Evolutionary conservation across 129 eudicot species (phyloP).

Genomic region (Gnaphalium uliginosum): DNA sequence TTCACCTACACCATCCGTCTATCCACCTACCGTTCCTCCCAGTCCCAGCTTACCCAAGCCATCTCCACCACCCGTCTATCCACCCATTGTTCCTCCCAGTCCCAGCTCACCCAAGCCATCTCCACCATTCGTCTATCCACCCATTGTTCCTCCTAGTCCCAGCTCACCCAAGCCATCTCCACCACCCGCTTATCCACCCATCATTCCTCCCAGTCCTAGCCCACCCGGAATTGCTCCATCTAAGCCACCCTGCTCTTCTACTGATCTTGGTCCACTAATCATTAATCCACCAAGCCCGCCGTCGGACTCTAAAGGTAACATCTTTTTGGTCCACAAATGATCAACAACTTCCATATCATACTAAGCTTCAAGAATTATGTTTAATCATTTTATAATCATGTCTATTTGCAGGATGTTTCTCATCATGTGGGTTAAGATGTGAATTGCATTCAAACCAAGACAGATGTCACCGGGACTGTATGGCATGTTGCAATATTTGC

Average conservation of each 20-base stretch:
- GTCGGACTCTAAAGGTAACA: constrained; percentile 29
- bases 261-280: constrained; percentile 30
- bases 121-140: neutral
- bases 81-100: neutral
- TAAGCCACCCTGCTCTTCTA: constrained; percentile 26
- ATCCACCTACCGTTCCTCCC: neutral
- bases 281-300: constrained; percentile 20
- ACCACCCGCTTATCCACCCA: constrained; percentile 2
- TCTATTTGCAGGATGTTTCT: constrained; percentile 49
- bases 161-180: neutral
- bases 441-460: constrained; percentile 53
- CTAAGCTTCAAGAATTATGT: neutral
- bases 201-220: constrained; percentile 34
- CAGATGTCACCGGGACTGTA: constrained; percentile 62
- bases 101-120: neutral
- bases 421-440: constrained; percentile 65
- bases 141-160: neutral
- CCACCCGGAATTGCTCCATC: constrained; percentile 20
- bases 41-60: neutral
- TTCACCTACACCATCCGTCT: neutral
- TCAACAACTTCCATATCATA: neutral
- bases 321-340: neutral
- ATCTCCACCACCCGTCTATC: neutral
- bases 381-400: neutral
- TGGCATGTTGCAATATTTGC: constrained; percentile 78